A percentile compares a stretch with the other conserved stretches of the same genome.
These are phyloP conservation scores for Naumovozyma baii DNA, from an alignment of 805 yeast species.

Conservation along the genomic window DNA sequence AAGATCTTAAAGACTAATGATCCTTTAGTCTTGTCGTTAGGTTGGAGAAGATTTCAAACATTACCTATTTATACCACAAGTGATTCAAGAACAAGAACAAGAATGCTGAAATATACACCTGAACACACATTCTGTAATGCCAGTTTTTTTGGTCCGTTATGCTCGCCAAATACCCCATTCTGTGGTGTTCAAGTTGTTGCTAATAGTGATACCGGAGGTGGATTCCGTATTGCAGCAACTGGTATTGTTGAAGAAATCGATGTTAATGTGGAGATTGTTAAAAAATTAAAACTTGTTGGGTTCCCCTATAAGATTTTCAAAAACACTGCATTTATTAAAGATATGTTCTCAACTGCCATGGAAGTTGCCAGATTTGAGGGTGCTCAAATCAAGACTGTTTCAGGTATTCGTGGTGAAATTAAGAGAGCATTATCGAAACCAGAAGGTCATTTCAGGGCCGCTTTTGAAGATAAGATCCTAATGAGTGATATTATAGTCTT, in stretches of 20 bases:
- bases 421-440: slow-evolving; percentile 90
- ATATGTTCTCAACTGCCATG: slow-evolving; percentile 84
- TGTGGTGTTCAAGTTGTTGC: slow-evolving; percentile 90
- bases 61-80: slow-evolving; percentile 91
- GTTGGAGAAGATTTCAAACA: slow-evolving; percentile 98
- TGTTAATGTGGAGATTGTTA: slow-evolving; percentile 80
- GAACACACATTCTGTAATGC: slow-evolving; percentile 96
- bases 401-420: slow-evolving; percentile 96
- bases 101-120: slow-evolving; percentile 97
- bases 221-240: slow-evolving; percentile 92
- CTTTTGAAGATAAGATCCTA: slow-evolving; percentile 90
- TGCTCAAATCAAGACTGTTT: slow-evolving; percentile 90
- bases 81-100: slow-evolving; percentile 93
- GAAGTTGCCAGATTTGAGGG: slow-evolving; percentile 98
- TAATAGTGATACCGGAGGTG: slow-evolving; percentile 71
- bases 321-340: slow-evolving; percentile 94
- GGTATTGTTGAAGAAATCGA: slow-evolving; percentile 94
- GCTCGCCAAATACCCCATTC: slow-evolving; percentile 94
- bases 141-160: slow-evolving; percentile 92
- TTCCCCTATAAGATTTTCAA: slow-evolving; percentile 87
- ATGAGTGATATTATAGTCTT: slow-evolving; percentile 83
- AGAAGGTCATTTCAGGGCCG: slow-evolving; percentile 91
- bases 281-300: slow-evolving; percentile 91
- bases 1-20: slow-evolving; percentile 91
- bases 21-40: slow-evolving; percentile 85